Conservation (phyloP, 805 yeast genomes). For the Lipomyces yamanashiensis region DNA sequence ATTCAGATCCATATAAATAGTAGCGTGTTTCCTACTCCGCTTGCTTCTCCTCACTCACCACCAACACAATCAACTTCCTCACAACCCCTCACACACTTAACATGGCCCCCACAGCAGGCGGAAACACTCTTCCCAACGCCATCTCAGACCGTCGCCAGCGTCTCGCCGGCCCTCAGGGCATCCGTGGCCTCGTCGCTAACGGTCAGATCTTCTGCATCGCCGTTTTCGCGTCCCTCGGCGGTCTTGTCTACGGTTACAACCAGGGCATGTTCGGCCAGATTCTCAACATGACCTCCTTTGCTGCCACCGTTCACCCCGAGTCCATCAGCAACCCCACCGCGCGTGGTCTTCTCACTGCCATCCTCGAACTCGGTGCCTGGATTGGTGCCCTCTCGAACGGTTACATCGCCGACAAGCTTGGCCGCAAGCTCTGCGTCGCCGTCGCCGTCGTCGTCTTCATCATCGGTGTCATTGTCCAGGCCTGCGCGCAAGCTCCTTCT, state of each 20-base stretch:
- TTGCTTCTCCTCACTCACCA: neutral
- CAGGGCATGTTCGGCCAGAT: slow-evolving; percentile 41
- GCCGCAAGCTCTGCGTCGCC: slow-evolving; percentile 31
- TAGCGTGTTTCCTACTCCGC: neutral
- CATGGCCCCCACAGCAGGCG: slow-evolving; percentile 17
- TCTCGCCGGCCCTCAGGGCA: slow-evolving; percentile 33
- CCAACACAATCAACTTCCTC: neutral
- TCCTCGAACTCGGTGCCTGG: slow-evolving; percentile 35
- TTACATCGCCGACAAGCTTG: slow-evolving; percentile 28
- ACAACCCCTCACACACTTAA: neutral
- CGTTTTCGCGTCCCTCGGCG: slow-evolving; percentile 42
- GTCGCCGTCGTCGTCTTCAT: slow-evolving; percentile 48
- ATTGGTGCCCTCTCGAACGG: slow-evolving; percentile 33
- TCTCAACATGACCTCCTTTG: slow-evolving; percentile 37
- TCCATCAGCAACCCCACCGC: slow-evolving; percentile 29
- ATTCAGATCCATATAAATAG: too few species aligned
- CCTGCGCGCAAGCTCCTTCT: slow-evolving; percentile 16
- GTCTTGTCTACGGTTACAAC: slow-evolving; percentile 40
- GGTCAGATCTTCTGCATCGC: slow-evolving; percentile 37
- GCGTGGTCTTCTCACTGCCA: slow-evolving; percentile 34
- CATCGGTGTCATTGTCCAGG: slow-evolving; percentile 42
- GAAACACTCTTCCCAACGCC: slow-evolving; percentile 2
- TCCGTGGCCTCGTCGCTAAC: slow-evolving; percentile 37
- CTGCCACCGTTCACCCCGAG: slow-evolving; percentile 25
- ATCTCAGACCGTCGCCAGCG: slow-evolving; percentile 22